Evolutionary conservation across 768 basidiomycete genomes (phyloP).

Genomic region (Collybiopsis luxurians): DNA sequence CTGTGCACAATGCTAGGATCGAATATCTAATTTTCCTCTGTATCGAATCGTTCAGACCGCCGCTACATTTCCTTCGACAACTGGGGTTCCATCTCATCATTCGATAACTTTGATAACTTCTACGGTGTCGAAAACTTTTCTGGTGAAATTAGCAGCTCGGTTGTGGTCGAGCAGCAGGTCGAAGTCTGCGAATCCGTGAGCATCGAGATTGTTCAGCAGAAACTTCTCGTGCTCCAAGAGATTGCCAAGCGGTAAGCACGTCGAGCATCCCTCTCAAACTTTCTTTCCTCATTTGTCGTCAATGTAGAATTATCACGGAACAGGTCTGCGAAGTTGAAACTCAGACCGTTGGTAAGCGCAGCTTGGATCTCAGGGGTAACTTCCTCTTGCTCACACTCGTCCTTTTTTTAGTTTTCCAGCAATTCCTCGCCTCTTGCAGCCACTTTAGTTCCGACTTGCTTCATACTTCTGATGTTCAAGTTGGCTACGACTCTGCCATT

Average conservation of each 20-base stretch:
- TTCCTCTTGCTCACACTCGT: no score
- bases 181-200: conserved; percentile 37
- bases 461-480: conserved; percentile 13
- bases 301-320: conserved; percentile 38
- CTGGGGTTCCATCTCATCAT: conserved; percentile 35
- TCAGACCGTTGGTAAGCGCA: conserved; percentile 24
- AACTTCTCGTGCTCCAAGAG: conserved; percentile 40
- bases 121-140: conserved; percentile 42
- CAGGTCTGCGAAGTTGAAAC: conserved; percentile 49
- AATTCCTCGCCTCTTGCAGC: conserved; percentile 4
- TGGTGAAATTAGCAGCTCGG: conserved; percentile 30
- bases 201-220: conserved; percentile 42
- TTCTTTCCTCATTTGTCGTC: not conserved
- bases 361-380: no score
- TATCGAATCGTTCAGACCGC: not conserved
- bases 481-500: conserved; percentile 19
- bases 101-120: conserved; percentile 43
- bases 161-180: conserved; percentile 31
- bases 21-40: not conserved
- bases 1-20: not conserved
- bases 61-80: conserved; percentile 22
- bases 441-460: conserved; percentile 17
- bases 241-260: conserved; percentile 39
- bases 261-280: not conserved
- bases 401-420: conserved; percentile 4